These are phyloP conservation scores for Verbascum thapsus DNA, from an alignment of 257 asterid species.

Conservation along the genomic window DNA sequence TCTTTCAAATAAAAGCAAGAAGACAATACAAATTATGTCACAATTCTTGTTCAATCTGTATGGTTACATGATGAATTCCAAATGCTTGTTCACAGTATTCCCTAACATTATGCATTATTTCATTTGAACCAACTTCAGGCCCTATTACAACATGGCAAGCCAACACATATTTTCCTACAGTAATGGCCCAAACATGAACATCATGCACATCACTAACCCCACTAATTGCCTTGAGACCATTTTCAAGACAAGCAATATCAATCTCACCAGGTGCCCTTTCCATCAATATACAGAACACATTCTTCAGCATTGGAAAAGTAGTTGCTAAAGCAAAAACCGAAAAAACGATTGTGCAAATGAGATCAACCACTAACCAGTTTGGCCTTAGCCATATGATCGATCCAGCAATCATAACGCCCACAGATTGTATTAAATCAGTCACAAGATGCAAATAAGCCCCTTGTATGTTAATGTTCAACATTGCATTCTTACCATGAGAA, in stretches of 20 bases:
- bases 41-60: constrained; percentile 61
- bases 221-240: constrained; percentile 45
- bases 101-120: constrained; percentile 47
- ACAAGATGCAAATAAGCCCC: constrained; percentile 81
- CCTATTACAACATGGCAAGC: constrained; percentile 64
- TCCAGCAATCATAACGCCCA: constrained; percentile 87
- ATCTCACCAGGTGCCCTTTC: constrained; percentile 69
- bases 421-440: constrained; percentile 69
- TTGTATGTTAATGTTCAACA: constrained; percentile 62
- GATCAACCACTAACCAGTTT: constrained; percentile 69
- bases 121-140: constrained; percentile 45
- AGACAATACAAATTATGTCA: constrained; percentile 4
- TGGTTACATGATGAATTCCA: constrained; percentile 66
- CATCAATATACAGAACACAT: constrained; percentile 54
- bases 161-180: constrained; percentile 57
- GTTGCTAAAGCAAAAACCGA: constrained; percentile 53
- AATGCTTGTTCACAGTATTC: constrained; percentile 49
- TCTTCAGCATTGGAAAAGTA: constrained; percentile 62
- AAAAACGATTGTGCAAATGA: constrained; percentile 63
- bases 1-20: not conserved
- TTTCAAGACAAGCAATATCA: constrained; percentile 47
- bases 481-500: constrained; percentile 30
- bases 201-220: constrained; percentile 72
- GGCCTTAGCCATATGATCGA: constrained; percentile 73
- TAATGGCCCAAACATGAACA: constrained; percentile 80